A percentile compares a stretch with the other conserved stretches of the same genome.
These are phyloP conservation scores for Crithidia mellificae DNA, from an alignment of 208 protist species.

Conservation along the genomic window DNA sequence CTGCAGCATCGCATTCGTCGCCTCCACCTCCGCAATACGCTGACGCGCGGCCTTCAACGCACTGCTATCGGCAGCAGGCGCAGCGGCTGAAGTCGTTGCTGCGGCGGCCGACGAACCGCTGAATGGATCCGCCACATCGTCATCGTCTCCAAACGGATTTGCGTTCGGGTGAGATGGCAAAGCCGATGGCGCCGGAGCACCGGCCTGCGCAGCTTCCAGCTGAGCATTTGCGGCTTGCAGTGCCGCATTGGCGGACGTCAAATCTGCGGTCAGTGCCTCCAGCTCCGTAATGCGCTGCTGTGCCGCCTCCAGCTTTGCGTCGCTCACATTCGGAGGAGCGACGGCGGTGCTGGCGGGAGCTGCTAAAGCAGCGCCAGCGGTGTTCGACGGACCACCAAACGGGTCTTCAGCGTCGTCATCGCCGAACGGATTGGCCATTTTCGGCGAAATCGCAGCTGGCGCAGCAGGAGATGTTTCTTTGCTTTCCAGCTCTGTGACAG, in stretches of 20 bases:
- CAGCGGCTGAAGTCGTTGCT: not conserved
- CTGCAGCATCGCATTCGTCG: not conserved
- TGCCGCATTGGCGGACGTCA: not conserved
- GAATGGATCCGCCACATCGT: constrained; percentile 22
- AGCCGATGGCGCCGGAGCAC: not conserved
- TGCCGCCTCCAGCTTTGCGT: not conserved
- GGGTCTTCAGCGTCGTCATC: not conserved
- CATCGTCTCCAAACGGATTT: constrained; percentile 25
- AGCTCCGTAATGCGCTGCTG: not conserved
- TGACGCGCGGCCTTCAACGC: constrained; percentile 19
- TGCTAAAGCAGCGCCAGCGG: not conserved
- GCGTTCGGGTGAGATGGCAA: not conserved
- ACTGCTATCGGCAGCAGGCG: constrained; percentile 1
- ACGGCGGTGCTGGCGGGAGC: not conserved
- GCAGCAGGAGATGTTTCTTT: not conserved
- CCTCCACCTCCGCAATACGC: constrained; percentile 21
- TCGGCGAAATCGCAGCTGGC: not conserved
- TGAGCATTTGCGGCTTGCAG: not conserved
- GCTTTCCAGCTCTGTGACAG: not conserved
- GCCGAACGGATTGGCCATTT: not conserved
- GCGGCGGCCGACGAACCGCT: not conserved
- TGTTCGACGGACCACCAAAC: not conserved
- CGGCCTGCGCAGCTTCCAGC: not conserved
- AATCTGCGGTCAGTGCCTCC: not conserved
- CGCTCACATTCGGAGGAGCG: not conserved